Conservation (phyloP, 768 basidiomycete genomes). For the Mycena sanguinolenta region DNA sequence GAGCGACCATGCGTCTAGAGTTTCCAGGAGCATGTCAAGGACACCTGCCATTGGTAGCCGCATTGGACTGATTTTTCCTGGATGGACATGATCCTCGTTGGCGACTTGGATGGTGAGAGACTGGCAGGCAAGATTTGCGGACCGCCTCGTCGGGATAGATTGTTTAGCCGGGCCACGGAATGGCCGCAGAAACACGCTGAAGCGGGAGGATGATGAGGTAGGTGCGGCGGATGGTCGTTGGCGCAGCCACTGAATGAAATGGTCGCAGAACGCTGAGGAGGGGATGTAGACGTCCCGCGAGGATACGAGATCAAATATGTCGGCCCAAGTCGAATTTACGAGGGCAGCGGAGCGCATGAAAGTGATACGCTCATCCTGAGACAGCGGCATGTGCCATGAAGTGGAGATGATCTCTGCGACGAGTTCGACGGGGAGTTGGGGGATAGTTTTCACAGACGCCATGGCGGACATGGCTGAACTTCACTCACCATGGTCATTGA, state of each 20-base stretch:
- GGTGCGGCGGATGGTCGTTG: neutral
- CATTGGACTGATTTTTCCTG: neutral
- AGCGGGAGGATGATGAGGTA: neutral
- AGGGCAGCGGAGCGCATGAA: conserved; percentile 37
- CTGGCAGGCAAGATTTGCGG: conserved; percentile 20
- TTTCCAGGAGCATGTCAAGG: conserved; percentile 24
- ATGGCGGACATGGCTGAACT: neutral
- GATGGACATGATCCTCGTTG: conserved; percentile 1
- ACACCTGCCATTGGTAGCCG: conserved; percentile 21
- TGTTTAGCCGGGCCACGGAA: neutral
- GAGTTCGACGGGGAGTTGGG: conserved; percentile 38
- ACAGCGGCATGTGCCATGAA: conserved; percentile 36
- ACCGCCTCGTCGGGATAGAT: neutral
- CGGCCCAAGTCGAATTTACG: conserved; percentile 39
- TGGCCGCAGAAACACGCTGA: neutral
- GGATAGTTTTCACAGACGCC: neutral
- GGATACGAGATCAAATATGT: conserved; percentile 25
- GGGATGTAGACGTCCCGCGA: conserved; percentile 39
- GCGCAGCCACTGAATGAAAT: conserved; percentile 19
- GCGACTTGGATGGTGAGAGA: conserved; percentile 26
- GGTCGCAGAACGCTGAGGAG: conserved; percentile 33
- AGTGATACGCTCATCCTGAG: conserved; percentile 28
- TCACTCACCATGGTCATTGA: no score
- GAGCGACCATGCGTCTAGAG: conserved; percentile 13
- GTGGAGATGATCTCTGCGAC: conserved; percentile 29